Conservation (phyloP, 306 rosid species). For the Vicia sativa region DNA sequence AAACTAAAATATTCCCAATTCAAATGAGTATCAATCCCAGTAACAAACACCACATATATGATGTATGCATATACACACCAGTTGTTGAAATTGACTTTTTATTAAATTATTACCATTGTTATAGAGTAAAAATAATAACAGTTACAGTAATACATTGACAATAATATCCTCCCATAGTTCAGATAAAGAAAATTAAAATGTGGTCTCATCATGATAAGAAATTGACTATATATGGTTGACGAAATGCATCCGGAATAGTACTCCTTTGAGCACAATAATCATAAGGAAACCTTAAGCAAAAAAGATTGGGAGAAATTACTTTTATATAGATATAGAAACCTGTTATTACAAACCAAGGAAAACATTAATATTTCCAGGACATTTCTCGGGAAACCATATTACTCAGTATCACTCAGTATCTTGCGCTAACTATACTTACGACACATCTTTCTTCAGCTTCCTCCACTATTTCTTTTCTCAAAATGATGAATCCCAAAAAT, state of each 20-base stretch:
- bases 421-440: conserved; percentile 46
- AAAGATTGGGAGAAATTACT: conserved; percentile 25
- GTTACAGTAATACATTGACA: not conserved
- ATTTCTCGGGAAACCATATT: conserved; percentile 42
- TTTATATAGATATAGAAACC: conserved; percentile 41
- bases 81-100: too few species aligned
- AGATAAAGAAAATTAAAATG: not conserved
- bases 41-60: too few species aligned
- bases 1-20: too few species aligned
- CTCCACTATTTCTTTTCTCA: conserved; percentile 34
- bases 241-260: conserved; percentile 14
- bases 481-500: conserved; percentile 38
- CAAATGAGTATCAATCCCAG: too few species aligned
- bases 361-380: conserved; percentile 47
- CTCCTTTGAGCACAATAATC: conserved; percentile 24
- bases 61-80: too few species aligned
- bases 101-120: not conserved
- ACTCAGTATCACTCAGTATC: conserved; percentile 45
- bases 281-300: conserved; percentile 10
- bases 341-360: conserved; percentile 35
- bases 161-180: not conserved
- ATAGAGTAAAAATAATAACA: not conserved
- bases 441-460: conserved; percentile 36
- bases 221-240: not conserved
- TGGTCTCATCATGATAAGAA: not conserved